Evolutionary conservation across 352 stramenopile genomes (phyloP).

Genomic region (Phytophthora citrophthora): DNA sequence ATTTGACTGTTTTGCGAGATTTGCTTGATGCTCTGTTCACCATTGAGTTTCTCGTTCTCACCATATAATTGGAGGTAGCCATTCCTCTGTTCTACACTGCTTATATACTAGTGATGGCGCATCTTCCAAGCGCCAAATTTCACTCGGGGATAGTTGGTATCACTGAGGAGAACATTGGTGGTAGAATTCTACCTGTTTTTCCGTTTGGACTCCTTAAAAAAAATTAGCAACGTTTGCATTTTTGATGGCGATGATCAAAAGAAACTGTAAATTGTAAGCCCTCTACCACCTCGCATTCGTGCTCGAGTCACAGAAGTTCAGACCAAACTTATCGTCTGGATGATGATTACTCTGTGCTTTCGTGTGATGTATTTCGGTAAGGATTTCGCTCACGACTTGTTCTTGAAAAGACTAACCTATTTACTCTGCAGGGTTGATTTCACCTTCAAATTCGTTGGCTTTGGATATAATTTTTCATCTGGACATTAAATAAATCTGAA

Average conservation of each 20-base stretch:
- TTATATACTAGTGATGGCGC: no score
- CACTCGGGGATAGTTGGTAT: no score
- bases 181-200: no score
- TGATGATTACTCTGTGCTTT: conserved; percentile 22
- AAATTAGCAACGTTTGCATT: conserved; percentile 21
- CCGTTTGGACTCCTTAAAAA: no score
- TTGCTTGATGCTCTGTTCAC: no score
- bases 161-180: no score
- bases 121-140: no score
- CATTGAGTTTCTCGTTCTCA: no score
- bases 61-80: no score
- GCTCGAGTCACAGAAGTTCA: conserved; percentile 45
- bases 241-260: background rate
- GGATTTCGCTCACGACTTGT: background rate
- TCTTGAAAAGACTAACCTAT: background rate
- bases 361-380: conserved; percentile 13
- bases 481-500: no score
- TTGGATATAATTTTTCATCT: conserved; percentile 15
- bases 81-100: no score
- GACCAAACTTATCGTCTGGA: conserved; percentile 44
- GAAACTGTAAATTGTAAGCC: conserved; percentile 2
- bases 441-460: conserved; percentile 11
- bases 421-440: conserved; percentile 8
- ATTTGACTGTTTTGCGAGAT: no score
- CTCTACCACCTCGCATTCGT: conserved; percentile 49